Evolutionary conservation across 805 yeast genomes (phyloP).

Genomic region (Teunomyces tritomae): DNA sequence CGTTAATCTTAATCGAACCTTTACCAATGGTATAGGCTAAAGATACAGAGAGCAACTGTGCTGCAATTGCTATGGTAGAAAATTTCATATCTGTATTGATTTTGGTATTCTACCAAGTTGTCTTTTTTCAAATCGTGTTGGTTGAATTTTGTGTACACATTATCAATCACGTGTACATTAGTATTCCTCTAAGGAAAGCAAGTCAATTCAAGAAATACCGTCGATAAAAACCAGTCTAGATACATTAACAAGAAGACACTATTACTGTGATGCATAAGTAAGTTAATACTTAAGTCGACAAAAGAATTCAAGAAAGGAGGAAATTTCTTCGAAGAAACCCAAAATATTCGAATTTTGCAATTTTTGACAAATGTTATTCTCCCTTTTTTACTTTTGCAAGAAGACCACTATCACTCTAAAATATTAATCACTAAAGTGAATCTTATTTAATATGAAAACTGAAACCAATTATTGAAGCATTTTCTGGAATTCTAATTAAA

Average conservation of each 20-base stretch:
- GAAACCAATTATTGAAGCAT: too few relatives aligned
- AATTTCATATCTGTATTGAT: constrained; percentile 19
- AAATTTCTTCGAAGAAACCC: not conserved
- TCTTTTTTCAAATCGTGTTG: constrained; percentile 1
- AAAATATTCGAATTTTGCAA: too few relatives aligned
- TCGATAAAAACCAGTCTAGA: too few relatives aligned
- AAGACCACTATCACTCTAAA: too few relatives aligned
- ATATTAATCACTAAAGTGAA: too few relatives aligned
- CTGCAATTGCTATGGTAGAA: constrained; percentile 12
- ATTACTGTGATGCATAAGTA: not conserved
- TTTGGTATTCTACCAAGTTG: not conserved
- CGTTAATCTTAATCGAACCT: constrained; percentile 29
- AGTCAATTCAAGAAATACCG: not conserved
- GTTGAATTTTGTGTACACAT: not conserved
- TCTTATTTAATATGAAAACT: too few relatives aligned
- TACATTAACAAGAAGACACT: too few relatives aligned
- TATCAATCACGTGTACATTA: not conserved
- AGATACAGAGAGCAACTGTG: constrained; percentile 19
- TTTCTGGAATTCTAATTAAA: too few relatives aligned
- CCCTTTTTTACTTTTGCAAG: too few relatives aligned
- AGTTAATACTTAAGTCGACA: not conserved
- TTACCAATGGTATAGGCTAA: constrained; percentile 27
- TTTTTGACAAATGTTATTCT: too few relatives aligned
- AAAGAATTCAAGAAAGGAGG: not conserved
- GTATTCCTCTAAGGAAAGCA: not conserved